Evolutionary conservation across 2,329 filamentous ascomycete species (phyloP).

Genomic region (Emergomyces africanus): DNA sequence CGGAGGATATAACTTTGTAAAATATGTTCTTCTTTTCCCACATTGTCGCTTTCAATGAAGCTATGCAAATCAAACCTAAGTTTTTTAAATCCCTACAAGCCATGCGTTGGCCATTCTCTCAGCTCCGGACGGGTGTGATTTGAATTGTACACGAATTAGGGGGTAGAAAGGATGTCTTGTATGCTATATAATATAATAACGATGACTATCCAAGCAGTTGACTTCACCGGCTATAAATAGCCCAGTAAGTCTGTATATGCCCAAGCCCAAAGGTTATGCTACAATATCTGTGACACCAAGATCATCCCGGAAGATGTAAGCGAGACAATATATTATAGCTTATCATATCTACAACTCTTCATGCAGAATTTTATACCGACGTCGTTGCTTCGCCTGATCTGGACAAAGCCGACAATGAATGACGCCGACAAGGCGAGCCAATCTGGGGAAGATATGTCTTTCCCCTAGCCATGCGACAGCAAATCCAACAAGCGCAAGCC

Average conservation of each 20-base stretch:
- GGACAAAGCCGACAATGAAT: slow-evolving; percentile 44
- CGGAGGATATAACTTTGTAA: not conserved
- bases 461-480: slow-evolving; percentile 58
- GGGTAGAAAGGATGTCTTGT: not conserved
- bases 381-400: slow-evolving; percentile 59
- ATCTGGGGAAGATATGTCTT: slow-evolving; percentile 51
- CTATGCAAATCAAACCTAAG: not conserved
- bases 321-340: not conserved
- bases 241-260: not conserved
- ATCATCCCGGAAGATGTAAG: not conserved
- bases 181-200: not conserved
- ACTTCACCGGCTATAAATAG: not conserved
- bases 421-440: slow-evolving; percentile 56
- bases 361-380: slow-evolving; percentile 71
- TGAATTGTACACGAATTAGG: not conserved
- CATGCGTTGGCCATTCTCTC: not conserved
- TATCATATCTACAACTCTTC: slow-evolving; percentile 46
- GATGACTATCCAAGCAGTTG: not conserved
- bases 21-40: not conserved
- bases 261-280: not conserved
- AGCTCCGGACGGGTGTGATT: not conserved
- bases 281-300: not conserved
- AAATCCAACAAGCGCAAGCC: slow-evolving; percentile 58
- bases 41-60: not conserved
- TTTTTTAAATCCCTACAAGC: not conserved